Percentiles rank a stretch among this genome's conserved stretches.
Evolutionary conservation across 345 rosid genomes (phyloP).

Genomic region (Euphorbia pulcherrima): DNA sequence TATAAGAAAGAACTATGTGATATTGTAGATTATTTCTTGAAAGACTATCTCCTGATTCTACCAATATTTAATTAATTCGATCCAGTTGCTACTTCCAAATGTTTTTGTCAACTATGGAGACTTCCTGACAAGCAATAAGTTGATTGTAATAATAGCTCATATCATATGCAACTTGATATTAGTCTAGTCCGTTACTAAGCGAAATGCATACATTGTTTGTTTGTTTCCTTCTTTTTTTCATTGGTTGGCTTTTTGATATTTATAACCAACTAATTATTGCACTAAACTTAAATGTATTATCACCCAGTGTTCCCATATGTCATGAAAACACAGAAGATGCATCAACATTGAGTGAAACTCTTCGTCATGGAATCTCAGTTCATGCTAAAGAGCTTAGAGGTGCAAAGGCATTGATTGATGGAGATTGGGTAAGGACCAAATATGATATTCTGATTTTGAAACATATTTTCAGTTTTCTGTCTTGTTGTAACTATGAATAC

Average conservation of each 20-base stretch:
- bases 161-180: not conserved
- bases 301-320: constrained; percentile 56
- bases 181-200: not conserved
- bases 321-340: constrained; percentile 33
- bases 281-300: constrained; percentile 10
- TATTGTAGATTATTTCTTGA: not conserved
- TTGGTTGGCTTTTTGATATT: not conserved
- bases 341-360: constrained; percentile 46
- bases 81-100: not conserved
- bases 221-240: not conserved
- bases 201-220: not conserved
- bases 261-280: constrained; percentile 4
- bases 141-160: not conserved
- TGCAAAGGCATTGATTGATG: constrained; percentile 77
- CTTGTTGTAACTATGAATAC: not conserved
- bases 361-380: constrained; percentile 53
- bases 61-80: not conserved
- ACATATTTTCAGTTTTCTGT: not conserved
- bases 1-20: not conserved
- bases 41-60: not conserved
- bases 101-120: not conserved
- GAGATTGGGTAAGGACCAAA: constrained; percentile 57
- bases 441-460: not conserved
- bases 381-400: constrained; percentile 57
- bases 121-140: not conserved